phyloP scores from a whole-genome alignment of 495 filamentous ascomycete genomes.

The Talaromyces proteolyticus region DNA sequence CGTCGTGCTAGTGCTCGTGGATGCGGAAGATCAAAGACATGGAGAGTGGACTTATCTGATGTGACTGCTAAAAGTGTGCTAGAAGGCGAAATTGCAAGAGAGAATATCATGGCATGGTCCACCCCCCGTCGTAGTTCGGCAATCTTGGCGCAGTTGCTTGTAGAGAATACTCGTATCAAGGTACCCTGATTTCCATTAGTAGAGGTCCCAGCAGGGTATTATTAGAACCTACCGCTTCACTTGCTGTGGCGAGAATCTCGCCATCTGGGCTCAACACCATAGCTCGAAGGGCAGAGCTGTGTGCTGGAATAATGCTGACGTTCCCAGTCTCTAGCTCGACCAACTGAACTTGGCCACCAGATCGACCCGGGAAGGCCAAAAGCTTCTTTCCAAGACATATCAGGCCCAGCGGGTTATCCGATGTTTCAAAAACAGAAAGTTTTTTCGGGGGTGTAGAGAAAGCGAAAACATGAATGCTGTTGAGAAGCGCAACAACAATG shows the following conservation, averaged over 20 bases:
- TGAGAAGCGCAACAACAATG: slow-evolving; percentile 76
- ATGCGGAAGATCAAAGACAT: slow-evolving; percentile 76
- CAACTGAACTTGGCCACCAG: slow-evolving; percentile 84
- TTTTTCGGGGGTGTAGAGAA: slow-evolving; percentile 72
- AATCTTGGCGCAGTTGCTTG: slow-evolving; percentile 68
- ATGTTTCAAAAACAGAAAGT: slow-evolving; percentile 73
- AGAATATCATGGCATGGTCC: slow-evolving; percentile 83
- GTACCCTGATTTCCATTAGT: slow-evolving; percentile 56
- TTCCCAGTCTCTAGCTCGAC: slow-evolving; percentile 76
- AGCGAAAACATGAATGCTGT: slow-evolving; percentile 78
- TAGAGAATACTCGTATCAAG: slow-evolving; percentile 76
- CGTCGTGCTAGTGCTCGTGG: slow-evolving; percentile 25
- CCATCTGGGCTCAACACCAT: slow-evolving; percentile 76
- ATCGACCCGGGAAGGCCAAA: slow-evolving; percentile 78
- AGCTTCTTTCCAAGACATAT: slow-evolving; percentile 68
- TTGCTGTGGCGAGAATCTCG: slow-evolving; percentile 81
- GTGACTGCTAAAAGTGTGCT: slow-evolving; percentile 79
- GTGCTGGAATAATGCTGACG: slow-evolving; percentile 91
- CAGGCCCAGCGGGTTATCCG: slow-evolving; percentile 78
- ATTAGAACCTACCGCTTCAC: slow-evolving; percentile 58
- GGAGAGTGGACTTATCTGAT: slow-evolving; percentile 93
- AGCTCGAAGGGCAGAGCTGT: slow-evolving; percentile 72
- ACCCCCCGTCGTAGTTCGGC: slow-evolving; percentile 83
- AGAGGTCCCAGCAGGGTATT: slow-evolving; percentile 3
- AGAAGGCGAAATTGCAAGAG: slow-evolving; percentile 77